Base-by-base conservation (phyloP, 495 filamentous ascomycete species). In the Daldinia childiae region DNA sequence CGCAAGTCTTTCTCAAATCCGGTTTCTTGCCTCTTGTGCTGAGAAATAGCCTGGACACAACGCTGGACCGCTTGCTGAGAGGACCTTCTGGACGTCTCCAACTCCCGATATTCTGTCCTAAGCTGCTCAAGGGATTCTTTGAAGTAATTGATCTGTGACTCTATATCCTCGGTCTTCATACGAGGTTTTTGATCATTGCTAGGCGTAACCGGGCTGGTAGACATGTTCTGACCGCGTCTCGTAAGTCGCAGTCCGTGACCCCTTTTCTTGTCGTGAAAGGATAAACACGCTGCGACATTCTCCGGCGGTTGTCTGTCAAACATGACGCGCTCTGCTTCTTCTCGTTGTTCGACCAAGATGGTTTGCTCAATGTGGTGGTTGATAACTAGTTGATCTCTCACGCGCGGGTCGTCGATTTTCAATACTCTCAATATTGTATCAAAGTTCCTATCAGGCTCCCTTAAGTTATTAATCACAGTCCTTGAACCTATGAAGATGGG, bases 331-430 rank as follows among this genome's bases (percentile, higher is more conserved):
- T 90, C 81, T 1, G 90, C 96, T 59, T 91, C 84, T 11, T 82
- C 74, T 17, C 91, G 82, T 45, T 88, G 79, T 48, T 89, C 85
- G 51, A 98, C 89, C 2, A 99, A 78, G 9, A 97, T 84, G 11
- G 90, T 89, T 74, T 98, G 94, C 63, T 99, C 95, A 51, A 97
- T 91, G 7, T 82, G 79, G 72, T 94, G 85, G 59, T 88, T 89
- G 76, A 99, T 93, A 76, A 99, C 91, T 32, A 98, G 80, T 57
- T 93, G 90, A 65, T 91, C 89, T 36, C 88, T 89, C 24, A 96
- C 92, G 48, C 90, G 78, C 14, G 90, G 86, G 76, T 95, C 89
- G 69, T 95, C 91, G 70, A 99, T 90, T 82, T 94, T 88, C 43
- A 99, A 84, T 5, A 91, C 87, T 55, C 92, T 86, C 39, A 98